A percentile compares a stretch with the other conserved stretches of the same genome.
phyloP scores from a whole-genome alignment of 805 yeast genomes.

The Starmerella bacillaris region DNA sequence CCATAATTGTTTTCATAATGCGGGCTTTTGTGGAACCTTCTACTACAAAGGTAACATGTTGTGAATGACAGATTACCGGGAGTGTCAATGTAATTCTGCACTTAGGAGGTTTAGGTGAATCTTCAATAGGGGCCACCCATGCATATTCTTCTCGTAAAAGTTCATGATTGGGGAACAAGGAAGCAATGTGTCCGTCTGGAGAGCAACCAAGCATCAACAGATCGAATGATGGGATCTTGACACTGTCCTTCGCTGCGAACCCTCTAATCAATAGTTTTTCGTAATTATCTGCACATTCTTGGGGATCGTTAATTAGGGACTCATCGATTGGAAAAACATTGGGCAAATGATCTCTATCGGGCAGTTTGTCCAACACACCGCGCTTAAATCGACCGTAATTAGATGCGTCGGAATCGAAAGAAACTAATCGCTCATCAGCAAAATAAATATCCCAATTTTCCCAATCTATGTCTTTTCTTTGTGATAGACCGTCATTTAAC shows the following conservation, averaged over 20 bases:
- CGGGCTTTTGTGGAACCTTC: constrained; percentile 95
- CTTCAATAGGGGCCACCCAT: constrained; percentile 85
- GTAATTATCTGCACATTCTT: constrained; percentile 85
- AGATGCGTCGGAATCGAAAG: constrained; percentile 63
- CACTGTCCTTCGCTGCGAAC: constrained; percentile 92
- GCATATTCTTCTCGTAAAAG: constrained; percentile 76
- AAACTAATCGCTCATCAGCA: constrained; percentile 90
- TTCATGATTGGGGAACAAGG: constrained; percentile 86
- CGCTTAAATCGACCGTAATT: constrained; percentile 82
- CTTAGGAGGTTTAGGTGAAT: constrained; percentile 78
- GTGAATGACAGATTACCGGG: constrained; percentile 89
- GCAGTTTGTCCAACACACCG: constrained; percentile 55
- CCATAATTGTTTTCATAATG: constrained; percentile 76
- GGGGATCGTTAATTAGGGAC: constrained; percentile 37
- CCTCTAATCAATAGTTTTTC: constrained; percentile 73
- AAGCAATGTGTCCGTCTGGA: constrained; percentile 95
- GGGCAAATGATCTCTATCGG: constrained; percentile 37
- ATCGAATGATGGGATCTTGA: constrained; percentile 88
- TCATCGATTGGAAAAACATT: constrained; percentile 72
- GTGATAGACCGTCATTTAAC: constrained; percentile 65
- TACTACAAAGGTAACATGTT: constrained; percentile 81
- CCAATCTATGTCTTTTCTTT: constrained; percentile 69
- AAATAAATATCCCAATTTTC: constrained; percentile 88
- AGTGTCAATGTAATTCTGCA: constrained; percentile 77
- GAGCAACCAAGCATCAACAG: constrained; percentile 87